phyloP scores from a whole-genome alignment of 139 green algal genomes.

The Micromonas commoda region DNA sequence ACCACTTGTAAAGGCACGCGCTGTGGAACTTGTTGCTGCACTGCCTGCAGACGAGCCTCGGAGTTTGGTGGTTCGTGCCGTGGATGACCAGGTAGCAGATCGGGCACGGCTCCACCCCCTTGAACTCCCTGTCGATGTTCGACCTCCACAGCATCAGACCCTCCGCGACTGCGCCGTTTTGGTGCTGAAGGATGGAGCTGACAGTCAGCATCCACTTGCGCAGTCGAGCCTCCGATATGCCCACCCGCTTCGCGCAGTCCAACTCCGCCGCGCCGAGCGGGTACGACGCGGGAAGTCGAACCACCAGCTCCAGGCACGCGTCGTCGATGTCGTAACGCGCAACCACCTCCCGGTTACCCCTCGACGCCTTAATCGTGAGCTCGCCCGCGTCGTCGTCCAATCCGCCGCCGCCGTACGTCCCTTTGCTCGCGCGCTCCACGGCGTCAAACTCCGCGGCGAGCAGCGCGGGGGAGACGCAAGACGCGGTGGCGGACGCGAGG shows the following conservation, averaged over 20 bases:
- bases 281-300: constrained; percentile 69
- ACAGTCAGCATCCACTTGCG: constrained; percentile 94
- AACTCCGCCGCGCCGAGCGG: constrained; percentile 68
- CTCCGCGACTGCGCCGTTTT: constrained; percentile 55
- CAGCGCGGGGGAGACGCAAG: constrained; percentile 61
- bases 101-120: constrained; percentile 85
- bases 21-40: constrained; percentile 87
- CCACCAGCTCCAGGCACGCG: constrained; percentile 67
- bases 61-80: constrained; percentile 68
- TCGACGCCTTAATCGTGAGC: not conserved
- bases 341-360: constrained; percentile 54
- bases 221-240: constrained; percentile 68
- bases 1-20: constrained; percentile 94
- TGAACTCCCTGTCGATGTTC: constrained; percentile 72
- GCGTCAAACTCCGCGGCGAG: constrained; percentile 65
- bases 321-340: constrained; percentile 79
- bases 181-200: constrained; percentile 68
- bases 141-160: constrained; percentile 73
- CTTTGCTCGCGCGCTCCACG: not conserved
- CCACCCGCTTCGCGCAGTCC: constrained; percentile 46
- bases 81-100: constrained; percentile 93
- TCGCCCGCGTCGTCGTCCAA: not conserved
- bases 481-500: constrained; percentile 75
- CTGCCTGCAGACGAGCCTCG: constrained; percentile 76
- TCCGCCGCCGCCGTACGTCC: not conserved